Evolutionary conservation across 768 basidiomycete species (phyloP), one percentile per base, ranked within the genome.

Genomic region (Favolaschia claudopus): DNA sequence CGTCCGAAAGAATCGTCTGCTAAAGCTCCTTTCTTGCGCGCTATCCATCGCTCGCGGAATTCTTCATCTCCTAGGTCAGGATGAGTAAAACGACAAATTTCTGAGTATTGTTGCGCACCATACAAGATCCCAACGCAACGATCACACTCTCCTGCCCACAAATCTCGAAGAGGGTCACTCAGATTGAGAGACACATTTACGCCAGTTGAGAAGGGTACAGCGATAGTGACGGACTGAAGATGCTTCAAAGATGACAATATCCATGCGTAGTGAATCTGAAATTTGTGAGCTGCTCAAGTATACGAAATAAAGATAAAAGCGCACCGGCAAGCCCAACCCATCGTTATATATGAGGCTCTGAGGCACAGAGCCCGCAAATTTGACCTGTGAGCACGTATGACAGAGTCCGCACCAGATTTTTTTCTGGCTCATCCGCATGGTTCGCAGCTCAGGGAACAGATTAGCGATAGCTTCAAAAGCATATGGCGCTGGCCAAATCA

Each of bases 91-190:
- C 1, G 29, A 4, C 10, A 52, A 3, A 15, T 22, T 33, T 4
- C 34, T 24, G 25, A 12, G 24, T 10, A 37, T 37, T 15, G 5
- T 14, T 5, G 49, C 57, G 34, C 49, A 64, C 63, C 71, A 58
- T 76, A 76, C 70, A 77, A 69, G 24, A 76, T 58, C n/a, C 58
- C 60, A 58, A 77, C 76, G 43, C 76, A 78, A 12, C 67, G 67
- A 44, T 75, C 71, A 45, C 77, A 77, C 63, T 77, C 77, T 14
- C 77, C 77, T 1, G 71, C 61, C 77, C 76, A 78, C n/a, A 72
- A 34, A 32, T 72, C 63, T 27, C 46, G 40, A 38, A 65, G 60
- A 7, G 60, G 56, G 52, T 69, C 60, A 36, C 55, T 50, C 15
- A 43, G 61, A 20, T 71, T 44, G 54, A 63, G 7, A 67, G 50